Percentiles rank a stretch among this genome's conserved stretches.
Evolutionary conservation across 176 grass and related monocot genomes (phyloP).

Genomic region (Phoenix roebelenii): DNA sequence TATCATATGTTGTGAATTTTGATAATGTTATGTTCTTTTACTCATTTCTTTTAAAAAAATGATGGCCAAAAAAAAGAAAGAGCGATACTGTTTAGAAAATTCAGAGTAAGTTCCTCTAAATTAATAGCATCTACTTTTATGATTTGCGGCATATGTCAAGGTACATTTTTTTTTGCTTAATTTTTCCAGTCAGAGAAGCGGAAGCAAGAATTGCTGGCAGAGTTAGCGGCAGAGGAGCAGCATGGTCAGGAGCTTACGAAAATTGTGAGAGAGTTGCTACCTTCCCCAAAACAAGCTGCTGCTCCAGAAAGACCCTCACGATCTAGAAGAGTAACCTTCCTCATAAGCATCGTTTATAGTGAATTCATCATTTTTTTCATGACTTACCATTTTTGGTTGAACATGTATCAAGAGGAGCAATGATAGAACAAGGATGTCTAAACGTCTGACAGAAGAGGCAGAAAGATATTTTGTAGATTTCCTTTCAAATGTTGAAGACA

Average conservation of each 20-base stretch:
- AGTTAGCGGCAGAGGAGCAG: conserved; percentile 79
- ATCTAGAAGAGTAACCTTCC: conserved; percentile 48
- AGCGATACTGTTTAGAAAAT: too few species aligned
- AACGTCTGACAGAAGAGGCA: conserved; percentile 60
- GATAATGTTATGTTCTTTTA: too few species aligned
- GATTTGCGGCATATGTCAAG: too few species aligned
- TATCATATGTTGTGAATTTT: too few species aligned
- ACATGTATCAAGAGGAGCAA: conserved; percentile 78
- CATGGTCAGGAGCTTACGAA: conserved; percentile 82
- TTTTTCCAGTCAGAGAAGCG: conserved; percentile 75
- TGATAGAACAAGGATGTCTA: conserved; percentile 70
- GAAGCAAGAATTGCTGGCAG: conserved; percentile 79
- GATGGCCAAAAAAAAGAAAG: too few species aligned
- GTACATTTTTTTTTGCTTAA: not conserved
- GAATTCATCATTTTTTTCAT: too few species aligned
- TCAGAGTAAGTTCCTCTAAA: too few species aligned
- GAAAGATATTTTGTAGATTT: conserved; percentile 96
- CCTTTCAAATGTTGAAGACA: conserved; percentile 90
- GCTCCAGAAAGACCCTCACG: conserved; percentile 40
- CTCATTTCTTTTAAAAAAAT: too few species aligned
- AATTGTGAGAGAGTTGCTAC: conserved; percentile 88
- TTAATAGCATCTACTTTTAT: too few species aligned
- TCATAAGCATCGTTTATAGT: not conserved
- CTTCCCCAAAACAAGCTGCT: conserved; percentile 43
- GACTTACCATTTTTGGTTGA: too few species aligned